Evolutionary conservation across 495 filamentous ascomycete genomes (phyloP).

Genomic region (Cryomyces minteri): DNA sequence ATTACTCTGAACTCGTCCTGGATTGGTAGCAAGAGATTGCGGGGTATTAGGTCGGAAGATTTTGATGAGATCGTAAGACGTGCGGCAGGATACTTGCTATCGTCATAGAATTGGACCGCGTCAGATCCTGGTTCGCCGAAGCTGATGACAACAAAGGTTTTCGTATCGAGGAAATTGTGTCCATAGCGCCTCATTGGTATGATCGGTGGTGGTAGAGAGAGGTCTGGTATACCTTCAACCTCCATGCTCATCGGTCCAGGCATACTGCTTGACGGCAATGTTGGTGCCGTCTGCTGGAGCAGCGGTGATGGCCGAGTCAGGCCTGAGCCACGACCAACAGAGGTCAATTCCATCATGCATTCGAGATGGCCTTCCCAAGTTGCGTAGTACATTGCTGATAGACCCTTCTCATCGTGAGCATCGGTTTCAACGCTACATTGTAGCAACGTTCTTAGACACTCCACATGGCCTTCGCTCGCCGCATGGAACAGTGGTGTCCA

Average conservation of each 20-base stretch:
- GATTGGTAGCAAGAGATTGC: constrained; percentile 85
- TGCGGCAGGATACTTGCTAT: constrained; percentile 87
- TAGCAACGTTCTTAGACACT: constrained; percentile 63
- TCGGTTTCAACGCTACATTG: constrained; percentile 54
- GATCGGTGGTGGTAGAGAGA: constrained; percentile 89
- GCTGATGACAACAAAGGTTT: constrained; percentile 78
- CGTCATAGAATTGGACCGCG: constrained; percentile 78
- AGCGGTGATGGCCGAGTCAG: constrained; percentile 1
- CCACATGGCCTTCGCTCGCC: constrained; percentile 86
- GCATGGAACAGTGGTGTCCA: constrained; percentile 97
- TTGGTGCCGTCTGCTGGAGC: constrained; percentile 17
- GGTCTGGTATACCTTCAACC: constrained; percentile 70
- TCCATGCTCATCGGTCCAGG: constrained; percentile 51
- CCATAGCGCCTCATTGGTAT: constrained; percentile 88
- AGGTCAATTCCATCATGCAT: constrained; percentile 68
- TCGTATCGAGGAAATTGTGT: constrained; percentile 95
- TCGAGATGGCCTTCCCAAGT: constrained; percentile 95
- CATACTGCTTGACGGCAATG: constrained; percentile 19
- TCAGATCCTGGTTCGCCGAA: constrained; percentile 56
- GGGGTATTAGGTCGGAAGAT: constrained; percentile 83
- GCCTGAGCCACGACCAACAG: constrained; percentile 16
- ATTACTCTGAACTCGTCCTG: constrained; percentile 85
- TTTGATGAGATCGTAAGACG: constrained; percentile 93
- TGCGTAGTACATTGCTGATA: constrained; percentile 94
- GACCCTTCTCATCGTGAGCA: constrained; percentile 74